Evolutionary conservation across 2,329 filamentous ascomycete genomes (phyloP).

Genomic region (Alternaria metachromatica): DNA sequence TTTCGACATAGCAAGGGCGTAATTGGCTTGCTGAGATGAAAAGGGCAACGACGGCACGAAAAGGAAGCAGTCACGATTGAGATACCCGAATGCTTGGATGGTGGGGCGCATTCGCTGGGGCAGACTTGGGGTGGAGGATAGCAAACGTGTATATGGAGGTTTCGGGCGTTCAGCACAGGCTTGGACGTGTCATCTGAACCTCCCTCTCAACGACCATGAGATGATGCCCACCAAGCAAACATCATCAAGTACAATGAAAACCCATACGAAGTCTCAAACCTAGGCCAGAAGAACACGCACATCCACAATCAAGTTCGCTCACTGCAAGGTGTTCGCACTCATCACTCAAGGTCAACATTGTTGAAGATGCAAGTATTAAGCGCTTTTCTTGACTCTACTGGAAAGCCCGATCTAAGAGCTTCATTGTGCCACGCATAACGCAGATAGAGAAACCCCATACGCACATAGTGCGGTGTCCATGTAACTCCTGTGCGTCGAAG

Average conservation of each 20-base stretch:
- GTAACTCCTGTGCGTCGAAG: conserved; percentile 26
- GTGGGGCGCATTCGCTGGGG: conserved; percentile 1
- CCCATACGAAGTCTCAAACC: not conserved
- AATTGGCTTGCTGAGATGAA: not conserved
- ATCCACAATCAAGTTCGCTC: not conserved
- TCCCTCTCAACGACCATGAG: not conserved
- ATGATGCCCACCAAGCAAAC: not conserved
- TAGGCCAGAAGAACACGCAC: not conserved
- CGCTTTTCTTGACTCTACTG: conserved; percentile 25
- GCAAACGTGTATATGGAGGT: not conserved
- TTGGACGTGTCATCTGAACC: not conserved
- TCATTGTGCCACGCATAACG: conserved; percentile 12
- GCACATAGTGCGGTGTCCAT: conserved; percentile 25
- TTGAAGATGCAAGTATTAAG: conserved; percentile 33
- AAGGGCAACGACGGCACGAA: not conserved
- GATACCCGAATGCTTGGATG: conserved; percentile 29
- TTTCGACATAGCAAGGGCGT: not conserved
- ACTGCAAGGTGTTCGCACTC: not conserved
- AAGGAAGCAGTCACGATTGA: conserved; percentile 13
- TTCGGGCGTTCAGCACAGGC: not conserved
- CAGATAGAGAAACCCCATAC: conserved; percentile 13
- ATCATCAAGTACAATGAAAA: not conserved
- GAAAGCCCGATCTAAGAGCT: conserved; percentile 10
- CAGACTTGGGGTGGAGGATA: not conserved
- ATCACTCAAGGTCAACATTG: not conserved